Conservation (phyloP, 139 green algal genomes). For the Protoeuglena noctilucae region DNA sequence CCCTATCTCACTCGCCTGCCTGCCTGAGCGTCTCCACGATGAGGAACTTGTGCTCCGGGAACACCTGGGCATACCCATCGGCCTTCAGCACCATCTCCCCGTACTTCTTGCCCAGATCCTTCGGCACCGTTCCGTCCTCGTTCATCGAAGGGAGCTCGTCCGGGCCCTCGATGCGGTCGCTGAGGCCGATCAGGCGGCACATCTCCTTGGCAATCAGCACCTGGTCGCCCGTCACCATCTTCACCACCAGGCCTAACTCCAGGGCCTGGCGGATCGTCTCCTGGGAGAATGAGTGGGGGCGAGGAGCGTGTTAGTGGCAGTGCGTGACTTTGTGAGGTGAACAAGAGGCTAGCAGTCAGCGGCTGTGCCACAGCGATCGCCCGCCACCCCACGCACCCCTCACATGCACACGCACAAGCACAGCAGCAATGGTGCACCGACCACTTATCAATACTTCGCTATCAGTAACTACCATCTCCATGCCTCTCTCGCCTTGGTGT, state of each 20-base stretch:
- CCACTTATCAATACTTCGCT: too few relatives aligned
- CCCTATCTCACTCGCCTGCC: constrained; percentile 9
- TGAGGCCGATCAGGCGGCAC: constrained; percentile 48
- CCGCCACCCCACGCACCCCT: too few relatives aligned
- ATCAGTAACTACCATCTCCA: too few relatives aligned
- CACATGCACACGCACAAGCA: too few relatives aligned
- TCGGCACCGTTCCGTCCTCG: constrained; percentile 48
- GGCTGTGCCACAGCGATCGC: too few relatives aligned
- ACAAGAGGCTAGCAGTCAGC: too few relatives aligned
- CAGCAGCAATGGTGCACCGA: too few relatives aligned
- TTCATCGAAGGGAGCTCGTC: constrained; percentile 32
- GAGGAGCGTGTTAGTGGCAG: too few relatives aligned
- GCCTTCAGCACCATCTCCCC: constrained; percentile 47
- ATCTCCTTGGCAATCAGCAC: constrained; percentile 73
- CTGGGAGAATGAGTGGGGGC: too few relatives aligned
- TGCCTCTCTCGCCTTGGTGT: too few relatives aligned
- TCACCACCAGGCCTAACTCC: constrained; percentile 22
- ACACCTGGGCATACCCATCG: constrained; percentile 64
- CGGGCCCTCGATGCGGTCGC: constrained; percentile 54
- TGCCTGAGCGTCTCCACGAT: constrained; percentile 19
- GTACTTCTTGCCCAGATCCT: constrained; percentile 47
- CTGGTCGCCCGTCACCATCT: constrained; percentile 62
- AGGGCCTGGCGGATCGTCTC: constrained; percentile 19
- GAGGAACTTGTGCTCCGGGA: constrained; percentile 30
- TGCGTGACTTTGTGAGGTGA: too few relatives aligned